Percentiles rank a stretch among this genome's conserved stretches.
These are phyloP conservation scores for Boletus vinaceobasis DNA, from an alignment of 768 basidiomycete genomes.

Conservation along the genomic window DNA sequence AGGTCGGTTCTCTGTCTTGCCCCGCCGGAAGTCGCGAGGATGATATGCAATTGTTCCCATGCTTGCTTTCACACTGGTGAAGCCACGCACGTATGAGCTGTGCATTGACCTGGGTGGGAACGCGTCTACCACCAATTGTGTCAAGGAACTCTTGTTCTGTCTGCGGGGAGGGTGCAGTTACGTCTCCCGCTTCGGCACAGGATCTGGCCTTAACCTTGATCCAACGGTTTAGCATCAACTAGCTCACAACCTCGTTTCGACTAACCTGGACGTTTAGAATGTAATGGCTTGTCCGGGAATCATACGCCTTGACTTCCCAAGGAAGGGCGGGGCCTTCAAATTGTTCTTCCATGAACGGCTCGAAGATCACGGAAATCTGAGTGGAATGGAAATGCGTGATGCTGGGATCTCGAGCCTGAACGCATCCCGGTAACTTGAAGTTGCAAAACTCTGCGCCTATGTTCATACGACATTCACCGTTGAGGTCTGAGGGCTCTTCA, in stretches of 20 bases:
- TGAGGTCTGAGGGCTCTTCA: conserved; percentile 4
- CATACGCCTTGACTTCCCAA: conserved; percentile 5
- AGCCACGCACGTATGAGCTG: conserved; percentile 15
- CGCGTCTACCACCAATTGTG: conserved; percentile 8
- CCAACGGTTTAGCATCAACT: background rate
- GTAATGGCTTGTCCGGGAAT: background rate
- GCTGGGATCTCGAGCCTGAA: background rate
- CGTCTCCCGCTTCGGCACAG: background rate
- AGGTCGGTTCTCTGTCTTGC: background rate
- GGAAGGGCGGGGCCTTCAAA: conserved; percentile 1
- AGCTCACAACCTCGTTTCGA: too few relatives aligned
- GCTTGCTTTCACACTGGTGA: conserved; percentile 11
- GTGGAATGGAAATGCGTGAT: conserved; percentile 18
- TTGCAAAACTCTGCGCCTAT: conserved; percentile 2
- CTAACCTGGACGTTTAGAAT: conserved; percentile 11
- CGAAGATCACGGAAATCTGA: background rate
- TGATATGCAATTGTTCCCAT: conserved; percentile 5
- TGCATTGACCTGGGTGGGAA: background rate
- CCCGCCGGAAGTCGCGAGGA: background rate
- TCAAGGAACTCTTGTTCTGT: conserved; percentile 1
- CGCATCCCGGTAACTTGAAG: conserved; percentile 2
- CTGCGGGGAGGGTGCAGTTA: background rate
- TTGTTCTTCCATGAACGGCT: background rate
- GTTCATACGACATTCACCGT: conserved; percentile 1
- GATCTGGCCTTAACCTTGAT: conserved; percentile 7